These are phyloP conservation scores for Osmanthus fragrans DNA, from an alignment of 257 asterid genomes.

Conservation along the genomic window DNA sequence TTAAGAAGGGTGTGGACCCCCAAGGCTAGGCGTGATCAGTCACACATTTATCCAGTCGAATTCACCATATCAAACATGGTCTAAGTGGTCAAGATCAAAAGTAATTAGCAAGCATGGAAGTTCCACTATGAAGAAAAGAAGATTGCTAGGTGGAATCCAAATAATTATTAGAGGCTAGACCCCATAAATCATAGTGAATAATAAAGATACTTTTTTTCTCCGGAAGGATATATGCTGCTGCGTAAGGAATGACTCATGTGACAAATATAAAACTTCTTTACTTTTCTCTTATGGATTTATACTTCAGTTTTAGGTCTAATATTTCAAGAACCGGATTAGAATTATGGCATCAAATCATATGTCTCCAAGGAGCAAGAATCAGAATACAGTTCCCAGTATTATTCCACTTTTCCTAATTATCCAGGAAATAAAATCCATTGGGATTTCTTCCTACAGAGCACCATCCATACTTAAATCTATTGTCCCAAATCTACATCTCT, in stretches of 20 bases:
- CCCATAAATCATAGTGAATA: not conserved
- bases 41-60: not conserved
- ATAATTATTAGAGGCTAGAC: not conserved
- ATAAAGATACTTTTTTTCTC: not conserved
- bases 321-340: slow-evolving; percentile 14
- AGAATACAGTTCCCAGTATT: slow-evolving; percentile 23
- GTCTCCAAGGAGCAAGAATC: slow-evolving; percentile 21
- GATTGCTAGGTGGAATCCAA: not conserved
- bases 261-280: not conserved
- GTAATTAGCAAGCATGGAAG: not conserved
- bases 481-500: not conserved
- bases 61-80: not conserved
- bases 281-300: slow-evolving; percentile 4
- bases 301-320: not conserved
- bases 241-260: slow-evolving; percentile 14
- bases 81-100: not conserved
- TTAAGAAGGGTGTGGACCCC: not conserved
- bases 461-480: not conserved
- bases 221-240: not conserved
- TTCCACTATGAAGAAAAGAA: not conserved
- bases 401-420: slow-evolving; percentile 15
- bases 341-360: slow-evolving; percentile 29
- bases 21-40: not conserved
- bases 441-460: slow-evolving; percentile 2
- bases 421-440: slow-evolving; percentile 14